phyloP scores from a whole-genome alignment of 345 rosid genomes.

The Euclidium syriacum region DNA sequence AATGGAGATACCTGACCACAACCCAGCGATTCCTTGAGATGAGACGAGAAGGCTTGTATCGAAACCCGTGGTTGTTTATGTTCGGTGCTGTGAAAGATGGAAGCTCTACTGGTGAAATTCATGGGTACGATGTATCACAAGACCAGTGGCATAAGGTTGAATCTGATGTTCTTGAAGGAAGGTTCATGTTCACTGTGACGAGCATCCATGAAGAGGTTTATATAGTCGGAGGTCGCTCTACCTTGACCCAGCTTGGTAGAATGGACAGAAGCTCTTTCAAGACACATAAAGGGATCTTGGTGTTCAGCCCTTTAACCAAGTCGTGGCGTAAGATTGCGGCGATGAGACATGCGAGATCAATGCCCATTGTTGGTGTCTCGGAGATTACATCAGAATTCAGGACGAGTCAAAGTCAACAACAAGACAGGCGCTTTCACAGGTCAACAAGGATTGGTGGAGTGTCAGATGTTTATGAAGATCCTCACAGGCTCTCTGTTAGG shows the following conservation, averaged over 20 bases:
- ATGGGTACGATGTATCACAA: constrained; percentile 68
- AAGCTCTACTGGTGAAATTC: constrained; percentile 75
- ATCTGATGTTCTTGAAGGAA: constrained; percentile 62
- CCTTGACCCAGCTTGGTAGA: constrained; percentile 56
- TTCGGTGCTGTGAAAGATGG: constrained; percentile 79
- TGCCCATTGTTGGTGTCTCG: constrained; percentile 67
- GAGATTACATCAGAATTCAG: constrained; percentile 62
- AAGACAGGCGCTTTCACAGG: constrained; percentile 64
- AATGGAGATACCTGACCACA: constrained; percentile 76
- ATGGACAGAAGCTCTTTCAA: constrained; percentile 77
- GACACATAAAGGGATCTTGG: constrained; percentile 75
- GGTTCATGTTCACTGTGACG: constrained; percentile 83
- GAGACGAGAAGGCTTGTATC: constrained; percentile 63
- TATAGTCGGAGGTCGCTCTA: constrained; percentile 85
- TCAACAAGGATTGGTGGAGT: constrained; percentile 67
- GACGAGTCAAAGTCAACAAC: constrained; percentile 47
- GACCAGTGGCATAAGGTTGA: constrained; percentile 77
- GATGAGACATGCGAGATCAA: constrained; percentile 83
- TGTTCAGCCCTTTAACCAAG: constrained; percentile 71
- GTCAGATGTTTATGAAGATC: constrained; percentile 92
- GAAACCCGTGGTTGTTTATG: constrained; percentile 87
- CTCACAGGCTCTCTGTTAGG: constrained; percentile 84
- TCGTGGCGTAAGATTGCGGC: constrained; percentile 79
- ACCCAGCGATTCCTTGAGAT: constrained; percentile 63
- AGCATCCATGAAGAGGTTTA: constrained; percentile 71